A percentile compares a stretch with the other conserved stretches of the same genome.
Conservation (phyloP, 164 flowering plant species). For the Magnolia kwangsiensis region DNA sequence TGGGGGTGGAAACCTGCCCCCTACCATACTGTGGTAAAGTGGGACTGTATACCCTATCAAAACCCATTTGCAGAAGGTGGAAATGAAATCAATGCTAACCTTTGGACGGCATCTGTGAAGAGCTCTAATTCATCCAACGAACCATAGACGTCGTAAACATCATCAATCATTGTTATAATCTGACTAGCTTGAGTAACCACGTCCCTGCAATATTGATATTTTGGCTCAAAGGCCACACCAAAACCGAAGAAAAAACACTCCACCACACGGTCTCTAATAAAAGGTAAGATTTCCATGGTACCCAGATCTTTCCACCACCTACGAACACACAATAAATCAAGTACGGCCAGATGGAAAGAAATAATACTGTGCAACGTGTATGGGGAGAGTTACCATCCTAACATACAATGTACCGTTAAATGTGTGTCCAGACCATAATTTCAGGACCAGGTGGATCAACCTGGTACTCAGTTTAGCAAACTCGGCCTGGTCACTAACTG, state of each 20-base stretch:
- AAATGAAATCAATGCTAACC: not conserved
- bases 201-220: not conserved
- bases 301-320: not conserved
- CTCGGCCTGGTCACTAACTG: too few species aligned
- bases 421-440: too few species aligned
- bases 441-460: too few species aligned
- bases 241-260: not conserved
- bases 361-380: too few species aligned
- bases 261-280: not conserved
- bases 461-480: too few species aligned
- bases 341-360: not conserved
- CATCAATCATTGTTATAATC: not conserved
- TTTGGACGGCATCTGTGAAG: not conserved
- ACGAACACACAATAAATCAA: too few species aligned
- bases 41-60: too few species aligned
- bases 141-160: slow-evolving; percentile 1
- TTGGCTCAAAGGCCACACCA: not conserved
- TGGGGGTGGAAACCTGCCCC: too few species aligned
- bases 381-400: too few species aligned
- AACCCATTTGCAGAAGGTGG: not conserved
- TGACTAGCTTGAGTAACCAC: not conserved
- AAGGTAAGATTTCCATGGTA: not conserved
- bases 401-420: too few species aligned
- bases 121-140: slow-evolving; percentile 4
- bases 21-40: too few species aligned